phyloP scores from a whole-genome alignment of 352 stramenopile species.

The Nothophytophthora sp. region DNA sequence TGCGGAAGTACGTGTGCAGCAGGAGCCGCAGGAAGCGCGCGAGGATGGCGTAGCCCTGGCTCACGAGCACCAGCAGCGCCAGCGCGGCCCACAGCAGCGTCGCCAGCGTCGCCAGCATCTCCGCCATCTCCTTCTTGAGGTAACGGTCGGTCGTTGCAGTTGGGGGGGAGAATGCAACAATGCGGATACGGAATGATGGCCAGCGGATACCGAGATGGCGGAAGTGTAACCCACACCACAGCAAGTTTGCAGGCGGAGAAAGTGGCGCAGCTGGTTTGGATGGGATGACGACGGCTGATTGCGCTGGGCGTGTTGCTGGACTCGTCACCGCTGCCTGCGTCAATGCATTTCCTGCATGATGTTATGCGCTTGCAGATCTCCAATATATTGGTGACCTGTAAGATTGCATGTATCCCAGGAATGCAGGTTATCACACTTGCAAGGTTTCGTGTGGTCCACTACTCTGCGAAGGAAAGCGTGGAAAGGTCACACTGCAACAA shows the following conservation, averaged over 20 bases:
- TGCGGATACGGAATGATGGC: constrained; percentile 1
- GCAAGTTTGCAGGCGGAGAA: no score
- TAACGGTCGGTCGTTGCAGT: background rate
- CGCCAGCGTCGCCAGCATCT: constrained; percentile 33
- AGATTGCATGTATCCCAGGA: no score
- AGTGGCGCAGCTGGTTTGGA: no score
- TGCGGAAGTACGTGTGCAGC: constrained; percentile 78
- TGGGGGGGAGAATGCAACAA: constrained; percentile 8
- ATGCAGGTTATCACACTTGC: no score
- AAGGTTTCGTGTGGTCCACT: background rate
- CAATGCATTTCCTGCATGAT: no score
- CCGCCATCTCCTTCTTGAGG: background rate
- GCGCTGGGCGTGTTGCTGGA: no score
- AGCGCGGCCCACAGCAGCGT: constrained; percentile 50
- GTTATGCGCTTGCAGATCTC: no score
- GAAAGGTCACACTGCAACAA: constrained; percentile 10
- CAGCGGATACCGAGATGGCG: no score
- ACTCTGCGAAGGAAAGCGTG: constrained; percentile 1
- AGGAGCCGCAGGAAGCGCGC: constrained; percentile 68
- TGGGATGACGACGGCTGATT: no score
- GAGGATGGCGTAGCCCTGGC: constrained; percentile 61
- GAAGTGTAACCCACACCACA: no score
- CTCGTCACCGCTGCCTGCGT: no score
- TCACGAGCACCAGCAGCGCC: constrained; percentile 46
- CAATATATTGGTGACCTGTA: no score